Evolutionary conservation across 345 rosid species (phyloP), one percentile per base, ranked within the genome.

Genomic region (Brassica carinata): DNA sequence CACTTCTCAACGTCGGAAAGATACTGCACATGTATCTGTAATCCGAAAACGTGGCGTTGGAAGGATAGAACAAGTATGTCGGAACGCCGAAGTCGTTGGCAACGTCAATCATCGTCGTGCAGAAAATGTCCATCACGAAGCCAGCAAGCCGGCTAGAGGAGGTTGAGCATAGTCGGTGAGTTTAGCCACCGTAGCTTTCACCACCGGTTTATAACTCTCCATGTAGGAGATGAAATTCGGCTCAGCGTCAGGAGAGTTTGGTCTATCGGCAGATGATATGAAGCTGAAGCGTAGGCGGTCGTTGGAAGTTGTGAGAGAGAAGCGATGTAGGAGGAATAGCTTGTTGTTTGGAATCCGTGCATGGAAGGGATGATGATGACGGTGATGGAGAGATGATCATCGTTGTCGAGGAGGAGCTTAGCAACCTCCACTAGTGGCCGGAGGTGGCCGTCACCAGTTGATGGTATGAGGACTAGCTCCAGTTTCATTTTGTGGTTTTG

Each of bases 71-170:
- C 27, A 89, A 3, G 72, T 91, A 89, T 64, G 69, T 76, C 6
- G 96, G 90, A 11, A 84, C 74, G 0, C 71, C 67, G 3, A 86
- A 61, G 17, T 89, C 90, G 27, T 82, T 73, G 0, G 90, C 93
- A 1, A 86, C 80, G 5, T 91, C 92, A 0, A 88, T 85, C 85
- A 88, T 78, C 2, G 72, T 2, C 0, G 78, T 84, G 75, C 87
- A 88, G 57, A 88, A 86, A 88, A 90, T 77, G 75, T 86, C 95
- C 11, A 88, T 57, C 38, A 89, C 84, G 62, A 90, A 62, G 33
- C 90, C 90, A 8, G 86, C 90, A 1, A 90, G 79, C 15, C 13
- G 84, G 66, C n/a, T 73, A 0, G 85, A 69, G 53, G 73, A 45
- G 43, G 1, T 40, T 55, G 51, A 27, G 67, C 11, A 7, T 75